Conservation (phyloP, 352 stramenopile genomes). For the Pythium brassicae region DNA sequence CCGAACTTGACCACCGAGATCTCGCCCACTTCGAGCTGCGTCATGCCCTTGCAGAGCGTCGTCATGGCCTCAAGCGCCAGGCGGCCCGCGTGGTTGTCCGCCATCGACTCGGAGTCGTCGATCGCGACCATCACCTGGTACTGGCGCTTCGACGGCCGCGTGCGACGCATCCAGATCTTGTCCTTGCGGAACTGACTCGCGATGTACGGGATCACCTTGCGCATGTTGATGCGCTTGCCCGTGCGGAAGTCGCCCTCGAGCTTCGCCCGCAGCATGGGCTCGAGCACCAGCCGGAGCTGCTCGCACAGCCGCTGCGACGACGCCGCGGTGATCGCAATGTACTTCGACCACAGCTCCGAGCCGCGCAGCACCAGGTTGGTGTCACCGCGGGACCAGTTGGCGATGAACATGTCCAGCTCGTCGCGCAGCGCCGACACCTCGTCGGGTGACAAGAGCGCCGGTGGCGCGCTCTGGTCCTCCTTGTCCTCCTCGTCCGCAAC, state of each 20-base stretch:
- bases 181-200: conserved; percentile 99
- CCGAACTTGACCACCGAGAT: conserved; percentile 94
- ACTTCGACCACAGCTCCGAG: conserved; percentile 89
- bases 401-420: conserved; percentile 77
- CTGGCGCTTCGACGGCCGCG: conserved; percentile 96
- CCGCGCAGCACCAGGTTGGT: conserved; percentile 36
- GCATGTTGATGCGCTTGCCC: conserved; percentile 99
- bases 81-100: conserved; percentile 93
- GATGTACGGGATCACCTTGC: conserved; percentile 99
- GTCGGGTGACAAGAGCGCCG: conserved; percentile 46
- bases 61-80: conserved; percentile 95
- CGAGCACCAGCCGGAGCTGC: conserved; percentile 97
- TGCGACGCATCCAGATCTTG: conserved; percentile 99
- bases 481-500: conserved; percentile 32
- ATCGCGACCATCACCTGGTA: conserved; percentile 99
- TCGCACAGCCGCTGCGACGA: conserved; percentile 96
- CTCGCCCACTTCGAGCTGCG: conserved; percentile 96
- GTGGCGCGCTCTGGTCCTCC: conserved; percentile 23
- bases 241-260: conserved; percentile 98
- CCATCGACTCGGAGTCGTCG: conserved; percentile 99
- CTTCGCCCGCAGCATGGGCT: conserved; percentile 97
- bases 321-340: conserved; percentile 90
- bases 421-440: conserved; percentile 74
- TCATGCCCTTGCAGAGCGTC: conserved; percentile 96
- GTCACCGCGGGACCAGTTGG: conserved; percentile 44